These are phyloP conservation scores for Syzygium oleosum DNA, from an alignment of 345 rosid genomes.

Conservation along the genomic window DNA sequence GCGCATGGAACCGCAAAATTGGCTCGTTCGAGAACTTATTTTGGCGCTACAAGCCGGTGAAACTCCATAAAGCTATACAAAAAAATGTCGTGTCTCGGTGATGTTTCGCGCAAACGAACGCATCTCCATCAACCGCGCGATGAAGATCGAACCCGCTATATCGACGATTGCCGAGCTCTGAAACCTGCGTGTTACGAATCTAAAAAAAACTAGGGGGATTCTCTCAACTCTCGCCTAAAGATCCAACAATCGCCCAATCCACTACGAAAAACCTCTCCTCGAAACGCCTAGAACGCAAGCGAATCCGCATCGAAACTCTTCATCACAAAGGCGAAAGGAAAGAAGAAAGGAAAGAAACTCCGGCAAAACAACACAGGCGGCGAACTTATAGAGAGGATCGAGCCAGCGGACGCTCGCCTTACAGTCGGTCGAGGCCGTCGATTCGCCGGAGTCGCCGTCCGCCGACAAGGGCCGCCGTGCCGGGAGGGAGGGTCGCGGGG, in stretches of 20 bases:
- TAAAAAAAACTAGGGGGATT: background rate
- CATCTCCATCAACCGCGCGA: background rate
- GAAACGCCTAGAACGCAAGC: background rate
- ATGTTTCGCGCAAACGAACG: background rate
- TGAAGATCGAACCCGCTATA: background rate
- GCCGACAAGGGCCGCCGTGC: background rate
- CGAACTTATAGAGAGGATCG: background rate
- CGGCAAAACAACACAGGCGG: background rate
- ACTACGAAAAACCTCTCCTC: background rate
- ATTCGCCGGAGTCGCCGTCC: background rate
- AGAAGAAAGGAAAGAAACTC: background rate
- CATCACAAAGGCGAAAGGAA: background rate
- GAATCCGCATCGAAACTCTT: background rate
- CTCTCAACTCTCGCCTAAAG: background rate
- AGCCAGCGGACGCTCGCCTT: background rate
- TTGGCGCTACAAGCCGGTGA: background rate
- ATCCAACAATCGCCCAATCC: background rate
- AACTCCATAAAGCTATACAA: background rate
- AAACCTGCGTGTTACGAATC: background rate
- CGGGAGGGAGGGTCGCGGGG: background rate
- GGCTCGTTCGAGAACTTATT: background rate
- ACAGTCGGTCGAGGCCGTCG: background rate
- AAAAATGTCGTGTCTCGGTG: background rate
- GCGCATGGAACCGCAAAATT: background rate
- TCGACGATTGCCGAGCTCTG: background rate